These are phyloP conservation scores for Aureobasidium sp. DNA, from an alignment of 2,329 filamentous ascomycete species.

Conservation along the genomic window DNA sequence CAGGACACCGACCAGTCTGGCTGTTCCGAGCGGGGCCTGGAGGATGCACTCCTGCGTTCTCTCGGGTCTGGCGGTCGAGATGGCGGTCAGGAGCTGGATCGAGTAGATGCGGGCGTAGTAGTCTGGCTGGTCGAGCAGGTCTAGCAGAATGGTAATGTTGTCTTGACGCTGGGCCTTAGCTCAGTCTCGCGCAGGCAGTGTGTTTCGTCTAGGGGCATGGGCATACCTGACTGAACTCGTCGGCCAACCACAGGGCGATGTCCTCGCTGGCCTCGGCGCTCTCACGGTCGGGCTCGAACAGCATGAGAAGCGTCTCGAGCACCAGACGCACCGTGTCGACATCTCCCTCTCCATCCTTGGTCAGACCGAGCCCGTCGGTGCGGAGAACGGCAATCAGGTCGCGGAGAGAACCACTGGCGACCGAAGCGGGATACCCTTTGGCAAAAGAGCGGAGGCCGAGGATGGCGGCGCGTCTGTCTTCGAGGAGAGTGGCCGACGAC, in stretches of 20 bases:
- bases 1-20: constrained; percentile 71
- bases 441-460: constrained; percentile 90
- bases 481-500: constrained; percentile 79
- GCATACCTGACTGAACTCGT: constrained; percentile 85
- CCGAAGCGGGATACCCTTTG: constrained; percentile 91
- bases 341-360: constrained; percentile 43
- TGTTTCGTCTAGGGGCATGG: not conserved
- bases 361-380: constrained; percentile 52
- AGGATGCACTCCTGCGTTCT: constrained; percentile 92
- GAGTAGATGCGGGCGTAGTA: constrained; percentile 69
- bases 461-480: constrained; percentile 89
- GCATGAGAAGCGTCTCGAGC: constrained; percentile 87
- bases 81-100: constrained; percentile 78
- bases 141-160: constrained; percentile 83
- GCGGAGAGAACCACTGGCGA: constrained; percentile 84
- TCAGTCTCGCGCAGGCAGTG: constrained; percentile 34
- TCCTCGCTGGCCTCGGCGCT: constrained; percentile 88
- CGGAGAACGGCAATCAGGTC: constrained; percentile 76
- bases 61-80: constrained; percentile 76
- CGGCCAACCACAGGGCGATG: constrained; percentile 89
- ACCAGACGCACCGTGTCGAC: constrained; percentile 94
- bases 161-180: constrained; percentile 65
- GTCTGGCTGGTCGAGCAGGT: constrained; percentile 77
- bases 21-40: constrained; percentile 77
- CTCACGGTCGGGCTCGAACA: constrained; percentile 63